Conservation (phyloP, 768 basidiomycete species). For the Naganishia vishniacii region DNA sequence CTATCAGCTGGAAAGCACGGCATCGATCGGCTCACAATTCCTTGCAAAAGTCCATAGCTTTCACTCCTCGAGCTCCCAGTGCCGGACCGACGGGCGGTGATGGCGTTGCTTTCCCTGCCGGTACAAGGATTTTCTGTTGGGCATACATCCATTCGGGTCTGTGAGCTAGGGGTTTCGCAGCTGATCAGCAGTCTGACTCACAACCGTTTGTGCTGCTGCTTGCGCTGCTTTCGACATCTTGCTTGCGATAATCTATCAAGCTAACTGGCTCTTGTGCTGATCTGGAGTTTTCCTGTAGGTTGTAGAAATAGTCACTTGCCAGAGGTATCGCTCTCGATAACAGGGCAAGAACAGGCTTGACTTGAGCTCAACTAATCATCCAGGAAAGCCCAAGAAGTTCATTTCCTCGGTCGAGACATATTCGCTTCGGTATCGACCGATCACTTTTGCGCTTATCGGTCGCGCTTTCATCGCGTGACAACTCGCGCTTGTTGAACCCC, state of each 20-base stretch:
- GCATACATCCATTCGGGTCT: background rate
- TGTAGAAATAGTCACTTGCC: too few relatives aligned
- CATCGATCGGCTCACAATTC: constrained; percentile 60
- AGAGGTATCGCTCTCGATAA: too few relatives aligned
- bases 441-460: constrained; percentile 2
- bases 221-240: constrained; percentile 10
- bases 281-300: too few relatives aligned
- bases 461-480: background rate
- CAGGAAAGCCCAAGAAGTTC: too few relatives aligned
- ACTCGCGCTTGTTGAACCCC: background rate
- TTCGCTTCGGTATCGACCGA: background rate
- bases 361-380: too few relatives aligned
- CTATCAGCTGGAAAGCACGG: background rate
- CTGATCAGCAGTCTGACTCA: too few relatives aligned
- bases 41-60: constrained; percentile 99
- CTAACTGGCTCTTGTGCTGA: too few relatives aligned
- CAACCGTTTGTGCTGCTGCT: constrained; percentile 15
- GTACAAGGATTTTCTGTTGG: constrained; percentile 60
- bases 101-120: constrained; percentile 90
- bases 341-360: too few relatives aligned
- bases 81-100: constrained; percentile 95
- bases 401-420: background rate
- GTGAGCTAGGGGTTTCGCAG: too few relatives aligned
- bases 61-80: constrained; percentile 93
- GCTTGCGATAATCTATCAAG: background rate